These are phyloP conservation scores for Metarhizium humberi DNA, from an alignment of 2,329 filamentous ascomycete species.

Conservation along the genomic window DNA sequence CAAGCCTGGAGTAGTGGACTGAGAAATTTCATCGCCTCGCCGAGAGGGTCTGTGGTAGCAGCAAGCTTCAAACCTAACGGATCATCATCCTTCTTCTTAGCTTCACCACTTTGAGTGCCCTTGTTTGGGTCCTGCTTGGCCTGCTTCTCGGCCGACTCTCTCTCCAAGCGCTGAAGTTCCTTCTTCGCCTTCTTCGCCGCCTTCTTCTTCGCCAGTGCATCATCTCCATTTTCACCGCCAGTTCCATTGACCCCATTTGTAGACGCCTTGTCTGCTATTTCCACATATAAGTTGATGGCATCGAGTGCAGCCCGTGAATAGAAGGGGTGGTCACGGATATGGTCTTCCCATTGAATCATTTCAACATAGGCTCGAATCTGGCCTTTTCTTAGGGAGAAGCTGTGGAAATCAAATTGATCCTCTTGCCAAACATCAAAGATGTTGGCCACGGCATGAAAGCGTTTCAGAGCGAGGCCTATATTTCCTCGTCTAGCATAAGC, in stretches of 20 bases:
- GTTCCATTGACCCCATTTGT: conserved; percentile 53
- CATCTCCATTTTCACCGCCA: conserved; percentile 40
- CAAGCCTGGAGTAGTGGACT: conserved; percentile 72
- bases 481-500: conserved; percentile 77
- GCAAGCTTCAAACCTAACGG: conserved; percentile 73
- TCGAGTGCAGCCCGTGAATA: conserved; percentile 76
- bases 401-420: conserved; percentile 98
- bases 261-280: conserved; percentile 66
- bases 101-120: conserved; percentile 52
- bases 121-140: conserved; percentile 81
- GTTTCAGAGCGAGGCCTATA: conserved; percentile 78
- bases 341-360: conserved; percentile 95
- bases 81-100: conserved; percentile 85
- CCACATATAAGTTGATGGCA: conserved; percentile 71
- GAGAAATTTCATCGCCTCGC: conserved; percentile 81
- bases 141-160: conserved; percentile 68
- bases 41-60: conserved; percentile 72
- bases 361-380: conserved; percentile 92
- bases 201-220: conserved; percentile 69
- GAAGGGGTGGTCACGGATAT: conserved; percentile 84
- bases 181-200: conserved; percentile 84
- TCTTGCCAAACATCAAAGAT: conserved; percentile 98
- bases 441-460: conserved; percentile 78
- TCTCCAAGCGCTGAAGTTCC: conserved; percentile 54
- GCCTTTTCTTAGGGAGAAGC: conserved; percentile 92